Conservation (phyloP, 306 rosid species). For the Quercus ilex region DNA sequence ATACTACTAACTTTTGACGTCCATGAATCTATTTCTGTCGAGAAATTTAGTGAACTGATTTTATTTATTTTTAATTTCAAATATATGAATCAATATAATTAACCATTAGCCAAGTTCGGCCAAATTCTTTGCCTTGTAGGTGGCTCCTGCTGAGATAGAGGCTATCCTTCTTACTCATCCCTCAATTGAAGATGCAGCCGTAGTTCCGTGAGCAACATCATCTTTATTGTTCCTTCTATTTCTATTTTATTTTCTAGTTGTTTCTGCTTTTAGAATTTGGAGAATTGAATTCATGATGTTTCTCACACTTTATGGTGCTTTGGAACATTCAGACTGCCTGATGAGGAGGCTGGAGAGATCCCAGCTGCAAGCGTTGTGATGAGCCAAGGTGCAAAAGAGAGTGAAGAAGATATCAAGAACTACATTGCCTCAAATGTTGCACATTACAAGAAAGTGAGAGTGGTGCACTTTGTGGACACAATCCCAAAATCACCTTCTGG, state of each 20-base stretch:
- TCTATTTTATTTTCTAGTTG: too few species aligned
- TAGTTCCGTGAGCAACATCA: constrained; percentile 67
- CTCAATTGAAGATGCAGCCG: constrained; percentile 85
- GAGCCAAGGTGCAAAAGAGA: constrained; percentile 50
- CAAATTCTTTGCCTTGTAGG: constrained; percentile 37
- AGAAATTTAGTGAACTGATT: too few species aligned
- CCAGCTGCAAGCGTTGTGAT: constrained; percentile 84
- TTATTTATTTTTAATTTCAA: too few species aligned
- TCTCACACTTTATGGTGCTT: neutral
- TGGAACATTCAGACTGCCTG: constrained; percentile 52
- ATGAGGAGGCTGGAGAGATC: constrained; percentile 91
- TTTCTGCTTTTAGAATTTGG: neutral
- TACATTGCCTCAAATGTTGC: constrained; percentile 78
- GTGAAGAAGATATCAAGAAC: constrained; percentile 64
- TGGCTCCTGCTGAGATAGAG: constrained; percentile 94
- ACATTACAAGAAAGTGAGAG: constrained; percentile 72
- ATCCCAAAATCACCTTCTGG: constrained; percentile 95
- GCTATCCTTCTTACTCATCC: constrained; percentile 79
- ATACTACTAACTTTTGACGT: too few species aligned
- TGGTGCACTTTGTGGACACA: constrained; percentile 69
- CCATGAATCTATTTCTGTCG: too few species aligned
- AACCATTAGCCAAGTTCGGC: neutral
- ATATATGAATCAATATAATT: neutral
- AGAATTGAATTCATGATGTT: neutral
- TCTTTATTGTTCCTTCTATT: neutral